Evolutionary conservation across 2,329 filamentous ascomycete genomes (phyloP).

Genomic region (Cladosporium sp.): DNA sequence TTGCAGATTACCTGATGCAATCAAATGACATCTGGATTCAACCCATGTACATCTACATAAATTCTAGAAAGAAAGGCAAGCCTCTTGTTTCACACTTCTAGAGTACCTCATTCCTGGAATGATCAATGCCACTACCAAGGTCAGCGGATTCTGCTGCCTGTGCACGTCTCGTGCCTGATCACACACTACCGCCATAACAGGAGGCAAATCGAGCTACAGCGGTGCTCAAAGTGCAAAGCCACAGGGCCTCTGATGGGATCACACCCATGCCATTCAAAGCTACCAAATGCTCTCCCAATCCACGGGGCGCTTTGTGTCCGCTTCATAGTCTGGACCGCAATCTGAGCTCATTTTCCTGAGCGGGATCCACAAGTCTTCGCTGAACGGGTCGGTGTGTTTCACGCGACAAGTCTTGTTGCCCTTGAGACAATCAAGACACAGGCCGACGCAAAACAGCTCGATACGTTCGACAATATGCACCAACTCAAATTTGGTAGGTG

Average conservation of each 20-base stretch:
- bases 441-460: neutral
- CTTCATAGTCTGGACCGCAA: neutral
- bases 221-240: neutral
- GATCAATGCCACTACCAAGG: neutral
- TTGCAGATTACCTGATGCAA: neutral
- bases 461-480: neutral
- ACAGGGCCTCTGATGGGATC: neutral
- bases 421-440: slow-evolving; percentile 21
- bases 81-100: neutral
- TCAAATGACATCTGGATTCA: neutral
- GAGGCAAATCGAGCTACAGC: neutral
- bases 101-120: neutral
- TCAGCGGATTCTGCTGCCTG: neutral
- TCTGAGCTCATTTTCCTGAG: neutral
- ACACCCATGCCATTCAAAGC: neutral
- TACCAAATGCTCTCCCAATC: neutral
- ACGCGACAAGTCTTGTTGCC: neutral
- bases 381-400: neutral
- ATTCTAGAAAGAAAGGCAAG: neutral
- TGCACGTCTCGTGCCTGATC: neutral
- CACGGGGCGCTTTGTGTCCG: neutral
- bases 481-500: neutral
- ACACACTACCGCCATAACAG: neutral
- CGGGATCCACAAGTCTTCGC: neutral
- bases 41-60: neutral